Evolutionary conservation across 2,329 filamentous ascomycete genomes (phyloP).

Genomic region (Ophiostoma perfectum): DNA sequence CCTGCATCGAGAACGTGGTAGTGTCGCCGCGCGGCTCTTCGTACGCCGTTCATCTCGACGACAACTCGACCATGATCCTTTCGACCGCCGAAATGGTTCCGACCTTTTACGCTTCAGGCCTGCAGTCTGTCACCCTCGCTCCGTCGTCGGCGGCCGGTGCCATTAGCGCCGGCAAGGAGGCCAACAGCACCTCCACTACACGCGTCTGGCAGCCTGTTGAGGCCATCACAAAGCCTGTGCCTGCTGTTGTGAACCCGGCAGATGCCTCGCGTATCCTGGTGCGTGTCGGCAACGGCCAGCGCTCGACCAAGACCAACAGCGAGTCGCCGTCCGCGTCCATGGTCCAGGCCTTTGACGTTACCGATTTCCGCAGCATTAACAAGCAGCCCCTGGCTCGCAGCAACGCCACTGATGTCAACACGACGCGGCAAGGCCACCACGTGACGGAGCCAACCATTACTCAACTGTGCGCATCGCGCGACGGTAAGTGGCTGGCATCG

Average conservation of each 20-base stretch:
- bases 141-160: constrained; percentile 46
- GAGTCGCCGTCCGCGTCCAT: constrained; percentile 47
- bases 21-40: constrained; percentile 74
- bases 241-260: constrained; percentile 58
- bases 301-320: constrained; percentile 34
- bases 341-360: constrained; percentile 84
- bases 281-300: constrained; percentile 59
- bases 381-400: constrained; percentile 86
- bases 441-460: constrained; percentile 75
- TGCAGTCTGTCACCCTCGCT: constrained; percentile 61
- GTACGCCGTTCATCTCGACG: constrained; percentile 79
- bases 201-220: constrained; percentile 45
- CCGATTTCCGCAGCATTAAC: constrained; percentile 68
- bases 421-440: constrained; percentile 63
- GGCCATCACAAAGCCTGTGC: constrained; percentile 47
- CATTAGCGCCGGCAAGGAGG: constrained; percentile 33
- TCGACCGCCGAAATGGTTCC: constrained; percentile 87
- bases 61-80: constrained; percentile 86
- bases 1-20: constrained; percentile 75
- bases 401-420: constrained; percentile 75
- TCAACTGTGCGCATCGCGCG: constrained; percentile 66
- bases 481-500: constrained; percentile 86
- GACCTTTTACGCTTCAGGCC: constrained; percentile 74
- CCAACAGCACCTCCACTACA: constrained; percentile 25
- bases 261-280: constrained; percentile 61